phyloP scores from a whole-genome alignment of 2,329 filamentous ascomycete genomes.

The Colletotrichum eremochloae region DNA sequence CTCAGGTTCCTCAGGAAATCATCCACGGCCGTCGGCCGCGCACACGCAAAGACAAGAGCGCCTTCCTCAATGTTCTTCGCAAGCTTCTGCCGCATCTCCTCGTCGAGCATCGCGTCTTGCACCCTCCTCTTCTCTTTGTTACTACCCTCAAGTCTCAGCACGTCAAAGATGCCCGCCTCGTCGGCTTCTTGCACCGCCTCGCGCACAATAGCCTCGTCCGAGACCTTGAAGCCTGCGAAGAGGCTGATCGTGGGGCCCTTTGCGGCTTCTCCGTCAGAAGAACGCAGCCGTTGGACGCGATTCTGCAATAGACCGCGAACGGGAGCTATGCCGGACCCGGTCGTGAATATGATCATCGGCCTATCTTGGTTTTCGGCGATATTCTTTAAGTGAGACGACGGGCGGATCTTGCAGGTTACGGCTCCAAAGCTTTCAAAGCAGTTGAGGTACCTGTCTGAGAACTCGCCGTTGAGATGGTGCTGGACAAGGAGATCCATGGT shows the following conservation, averaged over 20 bases:
- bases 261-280: not conserved
- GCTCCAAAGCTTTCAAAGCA: constrained; percentile 30
- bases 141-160: constrained; percentile 21
- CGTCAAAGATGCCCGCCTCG: constrained; percentile 30
- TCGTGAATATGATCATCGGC: constrained; percentile 38
- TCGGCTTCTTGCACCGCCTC: constrained; percentile 37
- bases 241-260: constrained; percentile 30
- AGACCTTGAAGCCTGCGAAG: constrained; percentile 38
- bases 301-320: constrained; percentile 35
- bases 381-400: constrained; percentile 20
- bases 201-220: constrained; percentile 31
- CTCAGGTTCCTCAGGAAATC: constrained; percentile 36
- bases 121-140: constrained; percentile 35
- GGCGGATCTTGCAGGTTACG: constrained; percentile 38
- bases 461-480: constrained; percentile 24
- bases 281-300: constrained; percentile 7
- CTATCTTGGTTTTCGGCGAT: constrained; percentile 26
- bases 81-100: constrained; percentile 20
- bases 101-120: constrained; percentile 39
- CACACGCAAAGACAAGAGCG: constrained; percentile 40
- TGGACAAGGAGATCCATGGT: constrained; percentile 34
- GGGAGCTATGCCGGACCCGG: constrained; percentile 38
- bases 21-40: constrained; percentile 36
- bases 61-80: constrained; percentile 27
- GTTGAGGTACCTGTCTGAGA: constrained; percentile 34